A percentile compares a stretch with the other conserved stretches of the same genome.
Conservation (phyloP, 1,139 yeast species). For the Candida sojae region DNA sequence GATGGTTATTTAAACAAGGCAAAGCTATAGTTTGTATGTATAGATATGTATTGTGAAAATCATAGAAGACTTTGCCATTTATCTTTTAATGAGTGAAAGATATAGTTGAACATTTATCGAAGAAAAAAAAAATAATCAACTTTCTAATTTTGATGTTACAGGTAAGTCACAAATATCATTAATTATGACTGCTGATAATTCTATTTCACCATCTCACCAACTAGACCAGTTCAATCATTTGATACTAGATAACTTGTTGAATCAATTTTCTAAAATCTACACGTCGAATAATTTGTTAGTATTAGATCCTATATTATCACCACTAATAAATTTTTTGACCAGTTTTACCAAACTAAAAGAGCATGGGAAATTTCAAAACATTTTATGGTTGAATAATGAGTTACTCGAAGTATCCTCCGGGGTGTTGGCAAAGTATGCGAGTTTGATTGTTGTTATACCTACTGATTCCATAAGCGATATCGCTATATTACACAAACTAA, state of each 20-base stretch:
- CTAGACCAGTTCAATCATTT: slow-evolving; percentile 18
- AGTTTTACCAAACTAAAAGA: slow-evolving; percentile 60
- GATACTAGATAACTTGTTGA: slow-evolving; percentile 24
- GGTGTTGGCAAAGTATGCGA: slow-evolving; percentile 24
- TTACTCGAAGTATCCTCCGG: slow-evolving; percentile 7
- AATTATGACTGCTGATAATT: background rate
- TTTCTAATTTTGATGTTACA: too few species aligned
- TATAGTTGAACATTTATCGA: too few species aligned
- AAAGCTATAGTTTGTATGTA: slow-evolving; percentile 13
- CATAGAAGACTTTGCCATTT: too few species aligned
- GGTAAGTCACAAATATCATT: background rate
- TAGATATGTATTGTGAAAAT: background rate
- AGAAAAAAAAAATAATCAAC: too few species aligned
- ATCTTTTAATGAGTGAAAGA: too few species aligned
- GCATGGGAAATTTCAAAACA: slow-evolving; percentile 57
- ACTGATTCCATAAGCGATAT: slow-evolving; percentile 20
- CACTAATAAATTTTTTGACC: slow-evolving; percentile 59
- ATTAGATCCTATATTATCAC: slow-evolving; percentile 56
- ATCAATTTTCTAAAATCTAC: slow-evolving; percentile 26
- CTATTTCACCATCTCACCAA: background rate
- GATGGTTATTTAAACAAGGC: slow-evolving; percentile 16
- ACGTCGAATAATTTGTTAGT: slow-evolving; percentile 48
- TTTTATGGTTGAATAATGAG: slow-evolving; percentile 56
- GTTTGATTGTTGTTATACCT: slow-evolving; percentile 38
- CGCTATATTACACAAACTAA: slow-evolving; percentile 14